Evolutionary conservation across 306 rosid genomes (phyloP), one percentile per base, ranked within the genome.

Genomic region (Begonia masoniana): DNA sequence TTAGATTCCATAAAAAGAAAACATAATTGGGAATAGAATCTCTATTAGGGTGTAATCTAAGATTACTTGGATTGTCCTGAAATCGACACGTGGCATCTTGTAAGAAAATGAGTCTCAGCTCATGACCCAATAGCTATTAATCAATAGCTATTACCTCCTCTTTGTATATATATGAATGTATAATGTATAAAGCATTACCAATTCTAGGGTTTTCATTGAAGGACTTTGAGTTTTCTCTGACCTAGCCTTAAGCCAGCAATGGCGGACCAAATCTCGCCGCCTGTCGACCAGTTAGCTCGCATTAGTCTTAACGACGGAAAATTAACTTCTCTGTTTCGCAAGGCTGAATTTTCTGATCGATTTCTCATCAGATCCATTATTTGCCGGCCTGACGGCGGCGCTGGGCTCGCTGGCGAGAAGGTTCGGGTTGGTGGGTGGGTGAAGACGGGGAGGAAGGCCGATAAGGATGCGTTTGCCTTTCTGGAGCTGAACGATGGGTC

Each of bases 401-500:
- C 96, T 0, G 88, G 78, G 12, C 78, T 86, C 0, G 75, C 94
- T 0, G 93, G 88, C 9, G 70, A 59, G 48, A 65, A 59, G 7
- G 83, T 77, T 1, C 73, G 99, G 35, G 46, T 81, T 0, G 93
- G 96, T 7, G 99, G 99, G 0, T 92, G 99, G 96, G 99, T 91
- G 41, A 92, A 86, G 75, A 92, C 93, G 0, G 99, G 99, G 6
- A 55, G 99, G 36, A 92, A 92, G 62, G 99, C 99, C 0, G 96
- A 92, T 41, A 92, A 86, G 75, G 96, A 92, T 41, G 86, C 93
- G 0, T 86, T 92, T 45, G 95, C 99, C 3, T 92, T 92, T 58
- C 57, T 92, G 55, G 96, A 92, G 62, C 71, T 92, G 15, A 92
- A 86, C 59, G 99, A 92, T 13, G 99, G 99, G 14, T 75, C 88